Conservation (phyloP, 768 basidiomycete species). For the Suillus decipiens region DNA sequence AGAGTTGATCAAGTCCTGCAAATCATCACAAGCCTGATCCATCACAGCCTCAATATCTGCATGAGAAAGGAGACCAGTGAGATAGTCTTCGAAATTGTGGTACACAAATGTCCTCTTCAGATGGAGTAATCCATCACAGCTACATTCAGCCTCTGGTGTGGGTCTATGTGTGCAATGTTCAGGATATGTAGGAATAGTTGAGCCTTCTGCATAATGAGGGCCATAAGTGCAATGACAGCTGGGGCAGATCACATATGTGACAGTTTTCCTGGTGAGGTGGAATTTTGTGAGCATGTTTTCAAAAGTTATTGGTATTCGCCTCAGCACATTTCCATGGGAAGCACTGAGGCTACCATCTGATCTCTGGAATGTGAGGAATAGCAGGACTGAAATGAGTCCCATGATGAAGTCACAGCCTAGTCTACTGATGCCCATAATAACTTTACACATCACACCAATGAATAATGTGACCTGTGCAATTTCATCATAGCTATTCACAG, state of each 20-base stretch:
- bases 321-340: conserved; percentile 2
- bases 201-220: too few species aligned
- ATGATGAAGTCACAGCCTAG: conserved; percentile 22
- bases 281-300: too few species aligned
- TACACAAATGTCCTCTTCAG: too few species aligned
- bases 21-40: conserved; percentile 1
- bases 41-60: neutral
- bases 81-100: too few species aligned
- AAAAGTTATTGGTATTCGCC: neutral
- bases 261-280: too few species aligned
- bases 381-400: conserved; percentile 11
- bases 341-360: conserved; percentile 3
- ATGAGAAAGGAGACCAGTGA: too few species aligned
- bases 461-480: neutral
- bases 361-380: neutral
- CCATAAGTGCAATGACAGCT: too few species aligned
- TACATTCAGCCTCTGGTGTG: too few species aligned
- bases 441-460: neutral
- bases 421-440: conserved; percentile 20
- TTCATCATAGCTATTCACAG: neutral
- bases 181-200: too few species aligned
- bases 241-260: too few species aligned
- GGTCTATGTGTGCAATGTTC: too few species aligned
- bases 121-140: too few species aligned
- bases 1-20: neutral